These are phyloP conservation scores for Cyclanthera cordifolia DNA, from an alignment of 306 rosid species.

Conservation along the genomic window DNA sequence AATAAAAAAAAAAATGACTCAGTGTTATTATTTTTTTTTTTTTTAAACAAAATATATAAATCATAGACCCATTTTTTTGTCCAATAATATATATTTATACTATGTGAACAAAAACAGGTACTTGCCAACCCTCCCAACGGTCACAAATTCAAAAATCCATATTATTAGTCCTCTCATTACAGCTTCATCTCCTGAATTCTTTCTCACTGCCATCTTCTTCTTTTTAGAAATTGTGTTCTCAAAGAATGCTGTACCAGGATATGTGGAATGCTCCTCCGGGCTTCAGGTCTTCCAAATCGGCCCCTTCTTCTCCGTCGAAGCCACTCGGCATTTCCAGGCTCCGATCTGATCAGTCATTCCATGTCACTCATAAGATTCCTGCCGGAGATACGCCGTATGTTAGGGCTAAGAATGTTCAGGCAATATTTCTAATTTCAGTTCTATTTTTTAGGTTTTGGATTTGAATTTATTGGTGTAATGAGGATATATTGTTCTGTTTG, in stretches of 20 bases:
- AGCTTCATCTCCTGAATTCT: not conserved
- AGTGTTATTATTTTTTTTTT: too few species aligned
- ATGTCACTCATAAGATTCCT: constrained; percentile 76
- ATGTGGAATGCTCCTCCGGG: constrained; percentile 96
- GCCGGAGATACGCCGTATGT: constrained; percentile 84
- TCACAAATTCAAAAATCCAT: constrained; percentile 13
- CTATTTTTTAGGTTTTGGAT: not conserved
- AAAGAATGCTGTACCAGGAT: constrained; percentile 53
- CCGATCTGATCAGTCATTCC: constrained; percentile 73
- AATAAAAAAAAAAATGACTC: too few species aligned
- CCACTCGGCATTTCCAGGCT: constrained; percentile 59
- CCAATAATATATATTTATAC: too few species aligned
- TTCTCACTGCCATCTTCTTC: not conserved
- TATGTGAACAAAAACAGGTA: too few species aligned
- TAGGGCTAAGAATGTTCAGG: constrained; percentile 94
- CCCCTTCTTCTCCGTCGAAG: constrained; percentile 95
- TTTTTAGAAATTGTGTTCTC: not conserved
- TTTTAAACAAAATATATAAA: too few species aligned
- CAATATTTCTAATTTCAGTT: constrained; percentile 9
- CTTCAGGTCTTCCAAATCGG: constrained; percentile 84
- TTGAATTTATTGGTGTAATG: not conserved
- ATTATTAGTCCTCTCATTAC: constrained; percentile 11
- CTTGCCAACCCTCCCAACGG: constrained; percentile 23
- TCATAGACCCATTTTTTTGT: too few species aligned
- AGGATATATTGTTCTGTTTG: not conserved